Percentiles rank a stretch among this genome's conserved stretches.
These are phyloP conservation scores for Paxillus ammoniavirescens DNA, from an alignment of 768 basidiomycete species.

Conservation along the genomic window DNA sequence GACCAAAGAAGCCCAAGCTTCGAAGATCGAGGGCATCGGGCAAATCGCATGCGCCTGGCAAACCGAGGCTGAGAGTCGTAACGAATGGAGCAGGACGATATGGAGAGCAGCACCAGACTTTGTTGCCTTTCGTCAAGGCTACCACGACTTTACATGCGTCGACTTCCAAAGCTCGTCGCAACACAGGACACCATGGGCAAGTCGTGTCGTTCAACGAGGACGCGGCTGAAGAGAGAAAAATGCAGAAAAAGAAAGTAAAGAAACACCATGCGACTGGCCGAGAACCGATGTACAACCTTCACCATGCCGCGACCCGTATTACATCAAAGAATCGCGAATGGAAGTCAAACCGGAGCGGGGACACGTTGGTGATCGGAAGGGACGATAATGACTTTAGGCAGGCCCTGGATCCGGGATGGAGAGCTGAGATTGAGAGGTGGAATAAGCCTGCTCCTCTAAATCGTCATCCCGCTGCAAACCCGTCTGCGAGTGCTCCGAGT, in stretches of 20 bases:
- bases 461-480: slow-evolving; percentile 9
- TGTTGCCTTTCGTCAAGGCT: slow-evolving; percentile 34
- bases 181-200: slow-evolving; percentile 10
- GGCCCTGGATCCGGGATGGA: slow-evolving; percentile 41
- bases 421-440: slow-evolving; percentile 32
- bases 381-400: slow-evolving; percentile 44
- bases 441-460: slow-evolving; percentile 19
- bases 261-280: slow-evolving; percentile 28
- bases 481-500: neutral
- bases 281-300: slow-evolving; percentile 37
- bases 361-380: slow-evolving; percentile 40
- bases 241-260: slow-evolving; percentile 24
- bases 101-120: slow-evolving; percentile 37
- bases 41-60: slow-evolving; percentile 9
- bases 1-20: slow-evolving; percentile 13
- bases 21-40: slow-evolving; percentile 13
- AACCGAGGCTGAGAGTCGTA: slow-evolving; percentile 34
- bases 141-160: slow-evolving; percentile 7
- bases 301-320: slow-evolving; percentile 38
- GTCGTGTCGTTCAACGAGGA: slow-evolving; percentile 6
- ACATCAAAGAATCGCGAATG: slow-evolving; percentile 24
- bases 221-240: slow-evolving; percentile 5
- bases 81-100: slow-evolving; percentile 35
- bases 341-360: slow-evolving; percentile 8
- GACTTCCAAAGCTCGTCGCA: slow-evolving; percentile 5